phyloP scores from a whole-genome alignment of 192 early-diverging fungal species.

The Glomus cerebriforme region DNA sequence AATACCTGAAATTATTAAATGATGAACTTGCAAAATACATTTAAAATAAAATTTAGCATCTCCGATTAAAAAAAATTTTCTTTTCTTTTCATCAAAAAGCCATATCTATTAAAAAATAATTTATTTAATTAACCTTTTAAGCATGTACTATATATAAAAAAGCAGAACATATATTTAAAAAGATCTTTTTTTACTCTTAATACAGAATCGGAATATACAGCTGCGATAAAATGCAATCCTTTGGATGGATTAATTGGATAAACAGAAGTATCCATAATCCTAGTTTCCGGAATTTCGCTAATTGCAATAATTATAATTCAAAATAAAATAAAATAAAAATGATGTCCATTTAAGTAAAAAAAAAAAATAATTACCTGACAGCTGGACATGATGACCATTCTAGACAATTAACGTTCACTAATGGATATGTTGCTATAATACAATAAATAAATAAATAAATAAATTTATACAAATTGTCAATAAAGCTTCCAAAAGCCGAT shows the following conservation, averaged over 20 bases:
- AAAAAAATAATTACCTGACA: too few relatives aligned
- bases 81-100: conserved; percentile 58
- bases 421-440: conserved; percentile 13
- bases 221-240: conserved; percentile 58
- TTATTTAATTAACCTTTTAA: not conserved
- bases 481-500: not conserved
- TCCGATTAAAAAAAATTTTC: conserved; percentile 51
- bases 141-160: not conserved
- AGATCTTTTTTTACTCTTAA: conserved; percentile 47
- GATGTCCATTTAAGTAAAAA: too few relatives aligned
- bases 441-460: not conserved
- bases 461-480: not conserved
- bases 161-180: not conserved
- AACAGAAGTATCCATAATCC: conserved; percentile 77
- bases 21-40: conserved; percentile 64
- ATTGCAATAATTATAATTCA: too few relatives aligned
- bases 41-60: conserved; percentile 57
- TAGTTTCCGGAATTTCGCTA: conserved; percentile 60
- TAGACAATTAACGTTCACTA: conserved; percentile 44
- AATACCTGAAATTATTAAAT: conserved; percentile 39
- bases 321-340: not conserved
- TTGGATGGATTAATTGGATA: conserved; percentile 31
- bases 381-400: conserved; percentile 49
- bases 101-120: conserved; percentile 45
- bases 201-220: conserved; percentile 75